Conservation (phyloP, 2,329 filamentous ascomycete species). For the Scytalidium sp. region DNA sequence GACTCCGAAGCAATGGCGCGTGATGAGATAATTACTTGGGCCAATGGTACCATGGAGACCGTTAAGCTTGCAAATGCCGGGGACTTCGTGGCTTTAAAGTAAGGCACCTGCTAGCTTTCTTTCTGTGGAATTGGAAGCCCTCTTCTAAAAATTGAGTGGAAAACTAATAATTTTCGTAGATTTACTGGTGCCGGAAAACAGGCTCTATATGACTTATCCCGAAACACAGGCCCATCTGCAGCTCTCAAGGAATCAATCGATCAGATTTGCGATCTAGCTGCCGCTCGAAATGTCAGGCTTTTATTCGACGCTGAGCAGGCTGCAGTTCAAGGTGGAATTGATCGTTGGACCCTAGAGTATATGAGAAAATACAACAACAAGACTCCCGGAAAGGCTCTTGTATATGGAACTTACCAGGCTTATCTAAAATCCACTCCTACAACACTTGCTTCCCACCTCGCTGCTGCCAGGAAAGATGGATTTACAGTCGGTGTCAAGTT, state of each 20-base stretch:
- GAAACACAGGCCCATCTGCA: conserved; percentile 58
- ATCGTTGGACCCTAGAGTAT: conserved; percentile 75
- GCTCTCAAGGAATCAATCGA: conserved; percentile 69
- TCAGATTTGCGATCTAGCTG: conserved; percentile 70
- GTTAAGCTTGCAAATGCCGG: conserved; percentile 51
- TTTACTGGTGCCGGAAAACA: conserved; percentile 81
- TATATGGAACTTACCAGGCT: conserved; percentile 80
- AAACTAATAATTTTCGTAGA: conserved; percentile 28
- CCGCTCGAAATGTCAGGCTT: conserved; percentile 65
- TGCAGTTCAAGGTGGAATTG: conserved; percentile 73
- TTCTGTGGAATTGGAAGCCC: no score
- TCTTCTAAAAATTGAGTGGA: no score
- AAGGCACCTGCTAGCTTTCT: no score
- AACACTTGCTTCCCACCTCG: conserved; percentile 58
- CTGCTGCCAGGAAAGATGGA: conserved; percentile 51
- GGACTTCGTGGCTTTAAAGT: conserved; percentile 54
- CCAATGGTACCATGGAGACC: conserved; percentile 70
- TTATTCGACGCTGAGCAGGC: conserved; percentile 87
- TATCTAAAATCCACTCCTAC: conserved; percentile 65
- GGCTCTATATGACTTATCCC: conserved; percentile 64
- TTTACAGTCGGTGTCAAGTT: conserved; percentile 73
- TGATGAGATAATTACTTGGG: conserved; percentile 69
- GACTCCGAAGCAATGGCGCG: conserved; percentile 47
- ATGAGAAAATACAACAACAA: conserved; percentile 72
- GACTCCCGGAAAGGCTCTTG: conserved; percentile 55